Percentiles rank a stretch among this genome's conserved stretches.
These are phyloP conservation scores for Drechslerella stenobrocha DNA, from an alignment of 2,329 filamentous ascomycete species.

Conservation along the genomic window DNA sequence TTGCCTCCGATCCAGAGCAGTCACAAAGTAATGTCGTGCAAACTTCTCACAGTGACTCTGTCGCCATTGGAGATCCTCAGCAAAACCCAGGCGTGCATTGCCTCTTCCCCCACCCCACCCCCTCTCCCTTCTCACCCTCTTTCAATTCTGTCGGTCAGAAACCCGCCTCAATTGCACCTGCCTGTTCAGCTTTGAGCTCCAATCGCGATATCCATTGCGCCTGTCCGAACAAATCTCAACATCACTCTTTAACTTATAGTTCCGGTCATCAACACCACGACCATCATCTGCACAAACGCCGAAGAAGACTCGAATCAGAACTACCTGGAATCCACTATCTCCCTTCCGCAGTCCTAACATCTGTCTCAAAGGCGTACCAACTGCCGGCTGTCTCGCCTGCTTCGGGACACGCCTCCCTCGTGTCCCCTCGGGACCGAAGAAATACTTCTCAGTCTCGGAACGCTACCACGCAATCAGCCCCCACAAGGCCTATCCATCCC, in stretches of 20 bases:
- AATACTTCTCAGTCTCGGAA: not conserved
- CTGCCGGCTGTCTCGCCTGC: conserved; percentile 18
- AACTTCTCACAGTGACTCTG: not conserved
- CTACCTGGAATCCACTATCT: conserved; percentile 36
- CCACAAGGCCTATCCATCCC: conserved; percentile 10
- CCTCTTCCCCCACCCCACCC: not conserved
- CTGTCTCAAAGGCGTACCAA: conserved; percentile 10
- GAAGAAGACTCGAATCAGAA: conserved; percentile 34
- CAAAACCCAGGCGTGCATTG: not conserved
- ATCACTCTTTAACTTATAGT: conserved; percentile 33
- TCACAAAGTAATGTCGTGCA: conserved; percentile 4
- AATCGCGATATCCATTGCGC: conserved; percentile 31
- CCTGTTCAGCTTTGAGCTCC: not conserved
- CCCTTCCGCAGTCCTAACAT: conserved; percentile 10
- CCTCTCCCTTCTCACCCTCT: conserved; percentile 9
- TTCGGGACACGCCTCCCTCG: conserved; percentile 18
- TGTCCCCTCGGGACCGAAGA: conserved; percentile 9
- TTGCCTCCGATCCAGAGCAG: conserved; percentile 22
- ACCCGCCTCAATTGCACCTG: not conserved
- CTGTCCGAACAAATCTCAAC: conserved; percentile 38
- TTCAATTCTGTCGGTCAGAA: not conserved
- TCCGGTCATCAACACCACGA: conserved; percentile 23
- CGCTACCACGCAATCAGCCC: conserved; percentile 14
- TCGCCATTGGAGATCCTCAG: not conserved
- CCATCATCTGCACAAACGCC: conserved; percentile 43